phyloP scores from a whole-genome alignment of 495 filamentous ascomycete genomes.

The Penicillium robsamsonii region DNA sequence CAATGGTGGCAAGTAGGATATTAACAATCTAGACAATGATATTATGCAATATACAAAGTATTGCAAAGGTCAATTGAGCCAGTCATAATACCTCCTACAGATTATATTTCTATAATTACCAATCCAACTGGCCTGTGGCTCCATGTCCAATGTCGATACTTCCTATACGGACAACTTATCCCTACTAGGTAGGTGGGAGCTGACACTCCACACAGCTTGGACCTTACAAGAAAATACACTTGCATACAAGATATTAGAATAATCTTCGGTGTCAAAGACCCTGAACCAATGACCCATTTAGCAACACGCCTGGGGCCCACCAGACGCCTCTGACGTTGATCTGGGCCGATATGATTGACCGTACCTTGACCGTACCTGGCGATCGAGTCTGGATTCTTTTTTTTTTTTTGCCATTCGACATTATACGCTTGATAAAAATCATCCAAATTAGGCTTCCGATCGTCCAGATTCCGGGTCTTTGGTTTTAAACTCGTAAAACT shows the following conservation, averaged over 20 bases:
- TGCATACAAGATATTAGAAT: neutral
- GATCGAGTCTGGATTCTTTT: slow-evolving; percentile 23
- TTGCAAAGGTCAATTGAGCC: neutral
- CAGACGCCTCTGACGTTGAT: slow-evolving; percentile 27
- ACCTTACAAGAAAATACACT: neutral
- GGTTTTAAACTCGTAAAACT: neutral
- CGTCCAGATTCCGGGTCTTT: neutral
- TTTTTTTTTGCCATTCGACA: slow-evolving; percentile 10
- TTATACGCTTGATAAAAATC: neutral
- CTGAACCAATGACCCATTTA: slow-evolving; percentile 3
- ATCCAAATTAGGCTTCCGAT: neutral
- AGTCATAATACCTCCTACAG: neutral
- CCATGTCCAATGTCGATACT: neutral
- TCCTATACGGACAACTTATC: neutral
- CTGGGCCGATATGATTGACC: neutral
- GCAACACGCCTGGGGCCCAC: neutral
- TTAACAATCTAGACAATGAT: neutral
- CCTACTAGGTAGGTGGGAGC: neutral
- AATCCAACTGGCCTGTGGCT: neutral
- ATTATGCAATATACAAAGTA: neutral
- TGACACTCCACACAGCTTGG: neutral
- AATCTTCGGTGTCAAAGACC: neutral
- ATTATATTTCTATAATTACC: slow-evolving; percentile 1
- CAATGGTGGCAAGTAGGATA: neutral
- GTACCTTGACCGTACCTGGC: slow-evolving; percentile 12